Percentiles rank a stretch among this genome's conserved stretches.
Evolutionary conservation across 208 protist genomes (phyloP).

Genomic region (Naegleria lovaniensis): DNA sequence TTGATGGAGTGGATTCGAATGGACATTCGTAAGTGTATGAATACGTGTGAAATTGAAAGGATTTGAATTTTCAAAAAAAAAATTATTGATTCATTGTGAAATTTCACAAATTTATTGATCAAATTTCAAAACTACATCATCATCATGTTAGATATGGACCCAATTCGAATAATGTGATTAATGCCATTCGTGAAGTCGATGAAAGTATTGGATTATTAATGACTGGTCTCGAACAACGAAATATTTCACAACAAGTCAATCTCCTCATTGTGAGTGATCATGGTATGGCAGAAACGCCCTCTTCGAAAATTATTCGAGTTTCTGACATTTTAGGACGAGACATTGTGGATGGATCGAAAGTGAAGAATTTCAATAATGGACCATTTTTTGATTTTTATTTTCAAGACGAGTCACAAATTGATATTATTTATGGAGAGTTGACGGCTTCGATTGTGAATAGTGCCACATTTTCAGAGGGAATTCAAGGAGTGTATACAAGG

Average conservation of each 20-base stretch:
- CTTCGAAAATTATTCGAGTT: background rate
- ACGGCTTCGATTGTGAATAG: background rate
- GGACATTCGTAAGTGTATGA: background rate
- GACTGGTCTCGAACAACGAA: background rate
- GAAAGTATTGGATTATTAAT: background rate
- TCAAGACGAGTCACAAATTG: background rate
- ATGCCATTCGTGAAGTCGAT: background rate
- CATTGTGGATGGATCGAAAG: background rate
- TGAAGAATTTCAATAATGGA: background rate
- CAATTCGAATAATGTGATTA: background rate
- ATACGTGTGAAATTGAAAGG: background rate
- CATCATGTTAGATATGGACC: too few species aligned
- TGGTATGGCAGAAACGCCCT: background rate
- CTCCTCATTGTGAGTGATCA: constrained; percentile 6
- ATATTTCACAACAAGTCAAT: background rate
- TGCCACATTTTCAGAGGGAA: background rate
- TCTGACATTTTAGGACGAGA: background rate
- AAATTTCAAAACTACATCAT: too few species aligned
- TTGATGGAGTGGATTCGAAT: background rate
- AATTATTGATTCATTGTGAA: too few species aligned
- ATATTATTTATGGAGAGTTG: background rate
- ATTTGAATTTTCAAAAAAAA: too few species aligned
- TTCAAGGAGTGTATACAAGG: background rate
- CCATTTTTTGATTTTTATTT: background rate
- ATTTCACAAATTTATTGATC: too few species aligned